Percentiles rank a stretch among this genome's conserved stretches.
Conservation (phyloP, 768 basidiomycete genomes). For the Zangia roseola region DNA sequence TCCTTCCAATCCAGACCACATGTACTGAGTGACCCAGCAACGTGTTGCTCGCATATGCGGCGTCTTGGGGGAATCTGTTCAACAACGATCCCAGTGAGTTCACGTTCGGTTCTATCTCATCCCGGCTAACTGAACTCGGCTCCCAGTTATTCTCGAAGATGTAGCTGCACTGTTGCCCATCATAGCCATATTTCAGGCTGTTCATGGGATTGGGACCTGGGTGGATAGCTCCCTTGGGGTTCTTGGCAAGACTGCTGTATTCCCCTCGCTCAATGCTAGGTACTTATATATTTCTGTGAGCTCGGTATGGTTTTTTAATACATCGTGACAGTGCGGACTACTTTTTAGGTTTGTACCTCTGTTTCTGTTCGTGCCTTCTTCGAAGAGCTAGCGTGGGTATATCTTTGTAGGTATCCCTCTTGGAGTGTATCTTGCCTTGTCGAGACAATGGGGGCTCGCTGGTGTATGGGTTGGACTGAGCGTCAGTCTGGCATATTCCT, state of each 20-base stretch:
- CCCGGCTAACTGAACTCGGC: not conserved
- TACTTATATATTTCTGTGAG: not conserved
- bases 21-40: conserved; percentile 28
- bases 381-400: not conserved
- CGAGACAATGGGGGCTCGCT: conserved; percentile 21
- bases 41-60: conserved; percentile 43
- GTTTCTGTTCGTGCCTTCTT: not conserved
- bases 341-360: conserved; percentile 30
- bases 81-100: conserved; percentile 48
- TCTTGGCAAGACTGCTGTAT: conserved; percentile 21
- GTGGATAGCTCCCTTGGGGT: conserved; percentile 16
- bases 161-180: conserved; percentile 57
- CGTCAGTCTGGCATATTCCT: conserved; percentile 21
- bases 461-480: conserved; percentile 26
- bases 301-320: conserved; percentile 2
- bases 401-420: conserved; percentile 32
- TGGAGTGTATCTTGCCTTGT: conserved; percentile 23
- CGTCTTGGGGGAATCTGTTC: conserved; percentile 58
- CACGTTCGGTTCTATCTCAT: not conserved
- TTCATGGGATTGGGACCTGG: conserved; percentile 22
- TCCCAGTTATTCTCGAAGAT: conserved; percentile 37
- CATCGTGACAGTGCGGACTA: conserved; percentile 16
- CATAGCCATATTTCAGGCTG: conserved; percentile 25
- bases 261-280: conserved; percentile 24
- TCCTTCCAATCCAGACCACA: not conserved